Percentiles rank a stretch among this genome's conserved stretches.
phyloP scores from a whole-genome alignment of 768 basidiomycete genomes.

The Pleurotus pulmonarius region DNA sequence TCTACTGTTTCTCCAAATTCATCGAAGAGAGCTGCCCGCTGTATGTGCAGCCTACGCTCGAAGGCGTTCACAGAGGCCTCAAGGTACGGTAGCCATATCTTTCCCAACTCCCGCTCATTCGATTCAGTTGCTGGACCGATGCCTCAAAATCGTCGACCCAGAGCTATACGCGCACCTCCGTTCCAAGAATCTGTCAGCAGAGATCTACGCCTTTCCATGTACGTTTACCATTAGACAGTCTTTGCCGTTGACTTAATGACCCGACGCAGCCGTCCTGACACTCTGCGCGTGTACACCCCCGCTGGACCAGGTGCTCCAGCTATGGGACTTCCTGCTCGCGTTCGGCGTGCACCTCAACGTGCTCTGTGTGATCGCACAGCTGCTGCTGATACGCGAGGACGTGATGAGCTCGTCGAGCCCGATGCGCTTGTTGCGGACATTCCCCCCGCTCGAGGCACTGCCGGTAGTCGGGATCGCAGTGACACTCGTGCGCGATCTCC shows the following conservation, averaged over 20 bases:
- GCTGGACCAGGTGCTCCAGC: conserved; percentile 85
- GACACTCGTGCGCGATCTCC: conserved; percentile 89
- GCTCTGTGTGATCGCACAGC: conserved; percentile 93
- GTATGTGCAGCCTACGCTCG: conserved; percentile 95
- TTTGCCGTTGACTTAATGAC: not conserved
- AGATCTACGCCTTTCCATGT: conserved; percentile 98
- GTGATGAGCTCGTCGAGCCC: conserved; percentile 89
- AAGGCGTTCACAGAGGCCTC: conserved; percentile 92
- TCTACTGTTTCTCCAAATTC: conserved; percentile 94
- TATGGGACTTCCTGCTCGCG: conserved; percentile 97
- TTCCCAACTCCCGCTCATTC: not conserved
- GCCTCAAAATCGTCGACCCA: conserved; percentile 87
- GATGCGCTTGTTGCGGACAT: conserved; percentile 90
- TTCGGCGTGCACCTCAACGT: conserved; percentile 97
- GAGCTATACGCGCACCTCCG: conserved; percentile 79
- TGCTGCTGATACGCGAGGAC: conserved; percentile 85
- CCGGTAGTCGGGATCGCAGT: conserved; percentile 92
- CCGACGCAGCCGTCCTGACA: conserved; percentile 75
- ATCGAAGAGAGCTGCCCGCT: conserved; percentile 93
- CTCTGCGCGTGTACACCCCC: conserved; percentile 97
- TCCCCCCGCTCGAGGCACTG: conserved; percentile 86
- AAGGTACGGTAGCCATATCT: conserved; percentile 53
- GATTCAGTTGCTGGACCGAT: conserved; percentile 82
- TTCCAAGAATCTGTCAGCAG: conserved; percentile 89
- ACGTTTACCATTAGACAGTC: conserved; percentile 23